A percentile compares a stretch with the other conserved stretches of the same genome.
phyloP scores from a whole-genome alignment of 495 filamentous ascomycete genomes.

The Lindgomyces ingoldianus region DNA sequence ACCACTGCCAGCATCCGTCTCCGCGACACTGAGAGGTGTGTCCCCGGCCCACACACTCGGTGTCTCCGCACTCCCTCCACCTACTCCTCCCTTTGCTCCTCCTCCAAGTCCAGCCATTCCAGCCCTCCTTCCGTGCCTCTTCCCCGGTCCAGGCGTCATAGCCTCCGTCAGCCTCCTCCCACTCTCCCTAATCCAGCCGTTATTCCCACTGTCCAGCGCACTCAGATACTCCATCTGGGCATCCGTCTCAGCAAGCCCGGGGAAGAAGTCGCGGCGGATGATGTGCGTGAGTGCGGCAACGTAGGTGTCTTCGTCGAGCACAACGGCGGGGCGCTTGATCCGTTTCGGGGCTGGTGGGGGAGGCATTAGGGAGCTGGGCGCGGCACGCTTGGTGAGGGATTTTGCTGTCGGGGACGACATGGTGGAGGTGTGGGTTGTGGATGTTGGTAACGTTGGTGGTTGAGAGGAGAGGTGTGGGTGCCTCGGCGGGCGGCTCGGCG shows the following conservation, averaged over 20 bases:
- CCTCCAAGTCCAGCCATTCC: conserved; percentile 36
- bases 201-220: conserved; percentile 80
- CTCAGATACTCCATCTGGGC: conserved; percentile 89
- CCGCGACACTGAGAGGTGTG: conserved; percentile 63
- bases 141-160: conserved; percentile 73
- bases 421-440: conserved; percentile 2
- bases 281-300: conserved; percentile 88
- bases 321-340: conserved; percentile 86
- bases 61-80: conserved; percentile 45
- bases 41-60: conserved; percentile 61
- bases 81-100: background rate
- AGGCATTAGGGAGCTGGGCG: conserved; percentile 76
- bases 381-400: conserved; percentile 65
- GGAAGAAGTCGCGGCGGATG: conserved; percentile 96
- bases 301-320: conserved; percentile 94
- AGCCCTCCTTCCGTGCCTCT: conserved; percentile 45
- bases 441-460: background rate
- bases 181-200: conserved; percentile 82
- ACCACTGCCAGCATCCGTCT: conserved; percentile 38
- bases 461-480: background rate
- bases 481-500: too few species aligned
- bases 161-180: conserved; percentile 69
- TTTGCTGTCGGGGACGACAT: conserved; percentile 34
- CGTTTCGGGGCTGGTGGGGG: conserved; percentile 85
- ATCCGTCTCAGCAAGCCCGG: conserved; percentile 81